Conservation (phyloP, 805 yeast species). For the Metschnikowia gelsemii region DNA sequence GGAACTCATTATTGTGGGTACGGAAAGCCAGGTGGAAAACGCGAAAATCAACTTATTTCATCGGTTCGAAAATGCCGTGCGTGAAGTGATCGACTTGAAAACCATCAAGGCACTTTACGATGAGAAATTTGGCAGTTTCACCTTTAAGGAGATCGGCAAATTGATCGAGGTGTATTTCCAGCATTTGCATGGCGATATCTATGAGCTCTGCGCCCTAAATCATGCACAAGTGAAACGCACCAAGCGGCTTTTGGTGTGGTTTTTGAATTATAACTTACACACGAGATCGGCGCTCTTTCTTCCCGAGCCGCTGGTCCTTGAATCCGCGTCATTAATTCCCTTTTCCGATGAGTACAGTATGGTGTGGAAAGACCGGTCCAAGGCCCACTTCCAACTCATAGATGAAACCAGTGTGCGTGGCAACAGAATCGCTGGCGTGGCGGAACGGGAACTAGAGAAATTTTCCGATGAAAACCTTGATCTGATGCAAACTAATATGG, state of each 20-base stretch:
- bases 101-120: conserved; percentile 27
- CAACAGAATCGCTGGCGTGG: neutral
- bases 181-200: conserved; percentile 25
- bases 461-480: conserved; percentile 12
- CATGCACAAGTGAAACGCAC: conserved; percentile 32
- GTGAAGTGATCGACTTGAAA: conserved; percentile 34
- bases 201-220: conserved; percentile 33
- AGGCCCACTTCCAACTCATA: conserved; percentile 17
- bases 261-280: conserved; percentile 34
- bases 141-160: conserved; percentile 28
- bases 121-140: conserved; percentile 29
- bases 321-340: conserved; percentile 23
- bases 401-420: neutral
- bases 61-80: conserved; percentile 28
- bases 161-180: conserved; percentile 38
- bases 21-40: conserved; percentile 42
- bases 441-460: conserved; percentile 13
- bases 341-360: conserved; percentile 32
- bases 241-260: conserved; percentile 41
- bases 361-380: conserved; percentile 31
- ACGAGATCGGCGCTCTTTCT: conserved; percentile 21
- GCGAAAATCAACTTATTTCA: conserved; percentile 42
- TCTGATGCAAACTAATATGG: neutral
- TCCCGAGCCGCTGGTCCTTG: conserved; percentile 13
- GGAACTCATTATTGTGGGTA: conserved; percentile 38